Evolutionary conservation across 2,329 filamentous ascomycete genomes (phyloP).

Genomic region (Ceratocystis cacaofunesta): DNA sequence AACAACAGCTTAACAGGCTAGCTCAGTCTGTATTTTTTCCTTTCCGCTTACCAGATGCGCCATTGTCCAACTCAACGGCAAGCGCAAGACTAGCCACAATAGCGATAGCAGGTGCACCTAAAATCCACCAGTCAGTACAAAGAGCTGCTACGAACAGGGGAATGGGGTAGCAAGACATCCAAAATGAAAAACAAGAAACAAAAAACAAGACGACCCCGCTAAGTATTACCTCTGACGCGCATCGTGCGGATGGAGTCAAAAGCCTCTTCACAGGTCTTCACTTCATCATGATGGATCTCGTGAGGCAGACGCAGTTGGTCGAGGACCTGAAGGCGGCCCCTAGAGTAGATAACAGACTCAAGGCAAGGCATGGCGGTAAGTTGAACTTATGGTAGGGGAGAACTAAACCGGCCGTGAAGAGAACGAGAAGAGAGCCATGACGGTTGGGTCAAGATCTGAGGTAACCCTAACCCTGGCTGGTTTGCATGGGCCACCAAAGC

Average conservation of each 20-base stretch:
- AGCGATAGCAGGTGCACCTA: conserved; percentile 72
- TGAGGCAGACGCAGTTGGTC: conserved; percentile 75
- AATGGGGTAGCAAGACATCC: background rate
- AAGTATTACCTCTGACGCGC: conserved; percentile 44
- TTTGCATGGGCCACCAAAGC: background rate
- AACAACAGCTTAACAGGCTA: too few species aligned
- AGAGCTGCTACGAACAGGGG: background rate
- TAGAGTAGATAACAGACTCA: conserved; percentile 62
- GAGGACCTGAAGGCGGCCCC: conserved; percentile 59
- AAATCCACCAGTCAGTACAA: background rate
- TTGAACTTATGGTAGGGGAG: background rate
- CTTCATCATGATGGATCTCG: conserved; percentile 60
- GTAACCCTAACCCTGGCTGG: background rate
- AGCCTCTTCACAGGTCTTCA: conserved; percentile 56
- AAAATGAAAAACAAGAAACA: background rate
- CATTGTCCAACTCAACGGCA: conserved; percentile 63
- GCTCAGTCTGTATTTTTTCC: background rate
- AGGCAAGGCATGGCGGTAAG: conserved; percentile 38
- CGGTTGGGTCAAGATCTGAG: too few species aligned
- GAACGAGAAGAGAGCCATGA: background rate
- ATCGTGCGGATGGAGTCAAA: conserved; percentile 74
- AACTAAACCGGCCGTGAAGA: background rate
- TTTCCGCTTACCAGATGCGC: conserved; percentile 29
- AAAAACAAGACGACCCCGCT: background rate
- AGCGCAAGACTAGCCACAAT: conserved; percentile 89